Percentiles rank a stretch among this genome's conserved stretches.
Evolutionary conservation across 768 basidiomycete genomes (phyloP).

Genomic region (Boletellus ananiceps): DNA sequence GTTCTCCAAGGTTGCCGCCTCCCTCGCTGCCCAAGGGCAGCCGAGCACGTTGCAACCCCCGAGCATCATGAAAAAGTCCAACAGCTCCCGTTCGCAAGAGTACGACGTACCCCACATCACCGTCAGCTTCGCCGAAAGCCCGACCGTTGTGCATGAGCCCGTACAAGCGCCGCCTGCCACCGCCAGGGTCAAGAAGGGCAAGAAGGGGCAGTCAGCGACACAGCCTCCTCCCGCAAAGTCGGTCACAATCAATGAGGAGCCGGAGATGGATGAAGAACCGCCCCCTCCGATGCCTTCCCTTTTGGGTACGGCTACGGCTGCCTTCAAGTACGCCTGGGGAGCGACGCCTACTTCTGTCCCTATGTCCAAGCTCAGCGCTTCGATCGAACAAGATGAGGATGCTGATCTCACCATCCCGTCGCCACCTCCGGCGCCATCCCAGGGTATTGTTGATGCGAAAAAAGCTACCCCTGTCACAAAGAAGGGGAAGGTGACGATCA

Average conservation of each 20-base stretch:
- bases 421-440: conserved; percentile 3
- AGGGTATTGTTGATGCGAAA: conserved; percentile 10
- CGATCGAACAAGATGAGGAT: conserved; percentile 9
- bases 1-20: conserved; percentile 21
- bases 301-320: conserved; percentile 15
- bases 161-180: conserved; percentile 5
- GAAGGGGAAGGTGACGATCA: conserved; percentile 25
- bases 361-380: conserved; percentile 1
- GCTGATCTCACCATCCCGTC: neutral
- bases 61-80: conserved; percentile 25
- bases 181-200: conserved; percentile 25
- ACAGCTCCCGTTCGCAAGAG: conserved; percentile 25
- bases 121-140: conserved; percentile 20
- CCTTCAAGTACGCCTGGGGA: conserved; percentile 11
- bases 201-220: conserved; percentile 14
- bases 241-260: conserved; percentile 15
- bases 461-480: conserved; percentile 10
- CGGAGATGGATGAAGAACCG: conserved; percentile 20
- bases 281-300: conserved; percentile 14
- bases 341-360: conserved; percentile 1
- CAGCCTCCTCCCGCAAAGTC: conserved; percentile 13
- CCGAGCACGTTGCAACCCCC: conserved; percentile 16
- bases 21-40: conserved; percentile 9
- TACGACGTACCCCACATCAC: conserved; percentile 26
- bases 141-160: conserved; percentile 4